Evolutionary conservation across 2,329 filamentous ascomycete genomes (phyloP).

Genomic region (Arthroderma sp.): DNA sequence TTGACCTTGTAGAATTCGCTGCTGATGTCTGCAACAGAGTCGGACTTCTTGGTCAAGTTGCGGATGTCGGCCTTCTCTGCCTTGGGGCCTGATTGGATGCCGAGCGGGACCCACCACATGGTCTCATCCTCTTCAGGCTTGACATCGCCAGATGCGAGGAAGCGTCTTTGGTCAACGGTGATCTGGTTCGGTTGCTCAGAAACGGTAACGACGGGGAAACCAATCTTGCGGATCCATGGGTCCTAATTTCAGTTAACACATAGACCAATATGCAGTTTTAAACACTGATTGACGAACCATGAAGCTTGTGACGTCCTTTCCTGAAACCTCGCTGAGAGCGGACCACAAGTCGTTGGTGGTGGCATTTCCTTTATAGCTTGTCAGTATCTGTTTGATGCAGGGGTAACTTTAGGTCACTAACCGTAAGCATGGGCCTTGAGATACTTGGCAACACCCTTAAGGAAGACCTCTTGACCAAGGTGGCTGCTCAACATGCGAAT

Average conservation of each 20-base stretch:
- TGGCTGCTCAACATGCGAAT: conserved; percentile 93
- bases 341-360: conserved; percentile 86
- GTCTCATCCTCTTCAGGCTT: conserved; percentile 84
- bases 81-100: conserved; percentile 62
- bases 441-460: conserved; percentile 81
- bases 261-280: conserved; percentile 7
- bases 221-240: conserved; percentile 90
- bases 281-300: conserved; percentile 45
- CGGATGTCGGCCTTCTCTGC: conserved; percentile 50
- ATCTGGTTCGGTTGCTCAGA: conserved; percentile 60
- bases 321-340: conserved; percentile 75
- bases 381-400: conserved; percentile 6
- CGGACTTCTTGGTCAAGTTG: conserved; percentile 63
- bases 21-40: conserved; percentile 53
- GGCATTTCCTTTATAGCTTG: conserved; percentile 47
- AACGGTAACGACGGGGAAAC: conserved; percentile 80
- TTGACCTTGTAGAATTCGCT: conserved; percentile 90
- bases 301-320: conserved; percentile 69
- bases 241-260: conserved; percentile 32
- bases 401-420: conserved; percentile 22
- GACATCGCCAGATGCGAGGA: conserved; percentile 82
- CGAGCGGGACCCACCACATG: conserved; percentile 89
- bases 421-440: conserved; percentile 78
- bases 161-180: conserved; percentile 71
- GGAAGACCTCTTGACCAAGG: conserved; percentile 74